A percentile compares a stretch with the other conserved stretches of the same genome.
phyloP scores from a whole-genome alignment of 352 stramenopile species.

The Phytopythium chamaehyphon region DNA sequence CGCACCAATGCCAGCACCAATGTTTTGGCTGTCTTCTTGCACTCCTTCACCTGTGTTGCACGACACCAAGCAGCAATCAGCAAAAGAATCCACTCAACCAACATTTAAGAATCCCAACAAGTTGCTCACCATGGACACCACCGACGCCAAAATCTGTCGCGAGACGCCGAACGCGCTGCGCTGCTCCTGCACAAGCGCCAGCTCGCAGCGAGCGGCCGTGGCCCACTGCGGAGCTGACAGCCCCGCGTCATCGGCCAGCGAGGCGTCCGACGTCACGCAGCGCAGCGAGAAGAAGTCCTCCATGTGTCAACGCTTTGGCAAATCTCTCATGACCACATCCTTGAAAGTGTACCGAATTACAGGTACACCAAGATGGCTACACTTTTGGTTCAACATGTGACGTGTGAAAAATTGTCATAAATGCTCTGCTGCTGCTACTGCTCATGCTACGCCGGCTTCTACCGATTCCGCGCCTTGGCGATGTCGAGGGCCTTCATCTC shows the following conservation, averaged over 20 bases:
- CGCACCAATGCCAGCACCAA: conserved; percentile 35
- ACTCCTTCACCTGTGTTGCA: conserved; percentile 5
- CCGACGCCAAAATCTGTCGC: conserved; percentile 45
- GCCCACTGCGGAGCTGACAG: conserved; percentile 13
- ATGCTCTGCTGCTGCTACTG: background rate
- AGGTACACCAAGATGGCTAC: conserved; percentile 4
- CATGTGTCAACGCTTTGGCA: conserved; percentile 18
- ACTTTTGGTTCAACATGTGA: background rate
- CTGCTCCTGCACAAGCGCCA: conserved; percentile 68
- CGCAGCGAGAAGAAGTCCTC: conserved; percentile 62
- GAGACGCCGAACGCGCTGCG: conserved; percentile 41
- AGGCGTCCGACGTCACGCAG: conserved; percentile 54
- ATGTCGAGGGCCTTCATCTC: conserved; percentile 93
- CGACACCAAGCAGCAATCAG: conserved; percentile 5
- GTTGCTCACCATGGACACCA: conserved; percentile 29
- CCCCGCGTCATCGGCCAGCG: background rate
- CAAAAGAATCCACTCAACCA: too few species aligned
- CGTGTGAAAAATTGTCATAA: background rate
- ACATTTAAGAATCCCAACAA: too few species aligned
- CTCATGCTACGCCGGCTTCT: background rate
- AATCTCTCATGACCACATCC: background rate
- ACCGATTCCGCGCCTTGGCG: conserved; percentile 48
- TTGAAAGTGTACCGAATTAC: background rate
- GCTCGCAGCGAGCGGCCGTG: conserved; percentile 31
- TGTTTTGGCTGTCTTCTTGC: conserved; percentile 24